phyloP scores from a whole-genome alignment of 768 basidiomycete genomes.

The Tricholoma sp. region DNA sequence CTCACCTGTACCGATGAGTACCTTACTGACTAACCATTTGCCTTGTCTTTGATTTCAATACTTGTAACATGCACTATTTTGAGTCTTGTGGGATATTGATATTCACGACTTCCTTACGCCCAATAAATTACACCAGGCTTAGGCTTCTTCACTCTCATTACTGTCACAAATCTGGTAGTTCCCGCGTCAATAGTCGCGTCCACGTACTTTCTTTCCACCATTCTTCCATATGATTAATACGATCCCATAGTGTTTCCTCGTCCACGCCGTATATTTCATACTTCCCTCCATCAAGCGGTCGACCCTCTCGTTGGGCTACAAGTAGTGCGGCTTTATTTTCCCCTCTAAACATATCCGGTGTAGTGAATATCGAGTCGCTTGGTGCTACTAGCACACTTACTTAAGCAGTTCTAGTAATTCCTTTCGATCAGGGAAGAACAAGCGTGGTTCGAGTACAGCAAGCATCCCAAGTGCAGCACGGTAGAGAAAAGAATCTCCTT shows the following conservation, averaged over 20 bases:
- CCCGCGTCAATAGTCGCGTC: conserved; percentile 74
- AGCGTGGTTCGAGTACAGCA: conserved; percentile 74
- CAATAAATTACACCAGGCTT: not conserved
- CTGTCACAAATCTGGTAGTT: conserved; percentile 66
- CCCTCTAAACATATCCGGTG: conserved; percentile 42
- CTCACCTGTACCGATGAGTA: conserved; percentile 53
- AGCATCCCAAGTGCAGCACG: conserved; percentile 80
- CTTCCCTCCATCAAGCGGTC: conserved; percentile 58
- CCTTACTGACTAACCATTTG: conserved; percentile 24
- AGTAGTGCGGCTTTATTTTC: conserved; percentile 80
- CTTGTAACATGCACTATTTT: too few species aligned
- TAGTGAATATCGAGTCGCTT: conserved; percentile 1
- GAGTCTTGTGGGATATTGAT: not conserved
- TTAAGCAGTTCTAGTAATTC: conserved; percentile 76
- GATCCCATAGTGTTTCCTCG: conserved; percentile 82
- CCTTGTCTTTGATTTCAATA: not conserved
- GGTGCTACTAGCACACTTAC: conserved; percentile 34
- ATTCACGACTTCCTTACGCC: conserved; percentile 8
- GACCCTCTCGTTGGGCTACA: conserved; percentile 71
- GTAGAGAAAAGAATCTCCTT: conserved; percentile 88
- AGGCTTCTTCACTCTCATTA: not conserved
- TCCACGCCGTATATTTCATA: conserved; percentile 86
- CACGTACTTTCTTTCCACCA: conserved; percentile 95
- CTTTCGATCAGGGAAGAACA: conserved; percentile 82
- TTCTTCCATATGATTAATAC: conserved; percentile 76